These are phyloP conservation scores for Crucibulum laeve DNA, from an alignment of 768 basidiomycete species.

Conservation along the genomic window DNA sequence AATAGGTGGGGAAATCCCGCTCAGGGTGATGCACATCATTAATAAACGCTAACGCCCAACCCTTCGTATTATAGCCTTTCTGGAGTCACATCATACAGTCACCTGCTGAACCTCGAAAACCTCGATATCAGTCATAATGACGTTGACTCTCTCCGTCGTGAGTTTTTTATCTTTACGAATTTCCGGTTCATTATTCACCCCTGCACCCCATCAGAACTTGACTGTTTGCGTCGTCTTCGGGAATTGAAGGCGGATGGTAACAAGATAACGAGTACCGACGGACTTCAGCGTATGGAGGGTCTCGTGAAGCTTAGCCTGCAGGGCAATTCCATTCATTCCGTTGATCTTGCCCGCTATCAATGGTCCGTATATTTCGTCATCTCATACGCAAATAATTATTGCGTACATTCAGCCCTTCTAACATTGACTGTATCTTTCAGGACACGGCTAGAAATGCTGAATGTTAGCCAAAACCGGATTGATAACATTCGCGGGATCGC, in stretches of 20 bases:
- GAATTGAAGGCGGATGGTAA: conserved; percentile 92
- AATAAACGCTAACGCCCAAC: not conserved
- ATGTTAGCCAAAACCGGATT: conserved; percentile 75
- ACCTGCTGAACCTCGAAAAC: conserved; percentile 80
- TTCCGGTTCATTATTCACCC: conserved; percentile 9
- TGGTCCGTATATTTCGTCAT: conserved; percentile 51
- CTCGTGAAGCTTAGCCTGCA: conserved; percentile 82
- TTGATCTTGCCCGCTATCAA: conserved; percentile 57
- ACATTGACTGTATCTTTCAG: conserved; percentile 20
- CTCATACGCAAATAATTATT: conserved; percentile 3
- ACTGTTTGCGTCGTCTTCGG: conserved; percentile 78
- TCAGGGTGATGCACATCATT: not conserved
- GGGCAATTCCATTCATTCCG: conserved; percentile 59
- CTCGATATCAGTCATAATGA: conserved; percentile 91
- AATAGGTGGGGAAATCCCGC: conserved; percentile 52
- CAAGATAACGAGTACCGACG: conserved; percentile 66
- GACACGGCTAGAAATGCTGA: conserved; percentile 75
- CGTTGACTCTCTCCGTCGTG: conserved; percentile 83
- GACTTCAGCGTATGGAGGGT: conserved; percentile 73
- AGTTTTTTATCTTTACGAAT: conserved; percentile 27
- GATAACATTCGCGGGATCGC: conserved; percentile 54
- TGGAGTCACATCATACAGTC: conserved; percentile 81
- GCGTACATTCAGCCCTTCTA: conserved; percentile 1
- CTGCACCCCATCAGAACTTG: conserved; percentile 54
- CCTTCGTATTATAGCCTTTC: conserved; percentile 54